Evolutionary conservation across 2,329 filamentous ascomycete species (phyloP).

Genomic region (Rugonectria rugulosa): DNA sequence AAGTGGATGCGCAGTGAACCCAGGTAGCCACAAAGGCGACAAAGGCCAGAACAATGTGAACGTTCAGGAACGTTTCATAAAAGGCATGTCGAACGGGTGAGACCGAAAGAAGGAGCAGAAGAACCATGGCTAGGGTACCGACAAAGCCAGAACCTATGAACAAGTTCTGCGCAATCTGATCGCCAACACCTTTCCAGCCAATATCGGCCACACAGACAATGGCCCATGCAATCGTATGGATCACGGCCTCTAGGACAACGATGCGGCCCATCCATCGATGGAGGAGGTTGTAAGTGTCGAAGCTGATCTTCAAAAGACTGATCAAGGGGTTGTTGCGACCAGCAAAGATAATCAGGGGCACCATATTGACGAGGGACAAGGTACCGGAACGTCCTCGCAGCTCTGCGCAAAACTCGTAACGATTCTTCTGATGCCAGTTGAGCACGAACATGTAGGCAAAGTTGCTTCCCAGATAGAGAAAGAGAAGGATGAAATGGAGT

Average conservation of each 20-base stretch:
- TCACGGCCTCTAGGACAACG: conserved; percentile 70
- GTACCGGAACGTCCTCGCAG: conserved; percentile 86
- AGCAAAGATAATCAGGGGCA: conserved; percentile 88
- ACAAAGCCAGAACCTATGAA: conserved; percentile 74
- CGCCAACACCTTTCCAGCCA: conserved; percentile 65
- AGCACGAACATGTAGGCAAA: conserved; percentile 68
- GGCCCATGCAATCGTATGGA: conserved; percentile 77
- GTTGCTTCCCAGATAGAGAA: conserved; percentile 67
- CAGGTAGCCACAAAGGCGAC: conserved; percentile 75
- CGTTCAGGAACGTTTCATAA: conserved; percentile 93
- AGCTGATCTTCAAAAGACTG: conserved; percentile 80
- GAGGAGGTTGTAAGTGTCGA: conserved; percentile 90
- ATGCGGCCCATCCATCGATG: conserved; percentile 79
- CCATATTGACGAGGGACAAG: conserved; percentile 87
- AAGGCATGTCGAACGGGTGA: conserved; percentile 91
- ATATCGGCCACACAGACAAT: conserved; percentile 73
- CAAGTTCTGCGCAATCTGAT: conserved; percentile 61
- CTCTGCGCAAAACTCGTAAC: conserved; percentile 75
- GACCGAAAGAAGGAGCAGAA: conserved; percentile 74
- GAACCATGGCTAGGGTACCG: conserved; percentile 65
- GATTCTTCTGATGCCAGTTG: conserved; percentile 65
- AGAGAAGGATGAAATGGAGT: conserved; percentile 65
- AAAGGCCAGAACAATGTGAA: conserved; percentile 80
- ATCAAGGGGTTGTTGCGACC: conserved; percentile 95
- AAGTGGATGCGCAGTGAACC: conserved; percentile 76